Evolutionary conservation across 2,329 filamentous ascomycete species (phyloP).

Genomic region (Aspergillus chevalieri): DNA sequence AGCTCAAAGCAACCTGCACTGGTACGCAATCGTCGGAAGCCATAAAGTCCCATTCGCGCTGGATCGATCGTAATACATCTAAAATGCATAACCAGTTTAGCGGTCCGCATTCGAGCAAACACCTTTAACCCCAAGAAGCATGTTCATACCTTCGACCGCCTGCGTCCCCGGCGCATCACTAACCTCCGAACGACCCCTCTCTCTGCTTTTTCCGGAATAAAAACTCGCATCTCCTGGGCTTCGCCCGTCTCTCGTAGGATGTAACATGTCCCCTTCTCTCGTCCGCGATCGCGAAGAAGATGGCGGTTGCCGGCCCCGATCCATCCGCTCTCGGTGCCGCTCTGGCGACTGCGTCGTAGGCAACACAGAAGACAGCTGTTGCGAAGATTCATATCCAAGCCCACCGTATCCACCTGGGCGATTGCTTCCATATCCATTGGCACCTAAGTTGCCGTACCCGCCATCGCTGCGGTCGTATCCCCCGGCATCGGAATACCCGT

Average conservation of each 20-base stretch:
- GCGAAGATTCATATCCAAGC: slow-evolving; percentile 30
- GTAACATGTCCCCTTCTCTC: slow-evolving; percentile 24
- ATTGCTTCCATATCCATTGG: slow-evolving; percentile 27
- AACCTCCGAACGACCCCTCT: slow-evolving; percentile 14
- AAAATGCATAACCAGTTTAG: slow-evolving; percentile 6
- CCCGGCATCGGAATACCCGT: slow-evolving; percentile 30
- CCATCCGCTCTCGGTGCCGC: slow-evolving; percentile 24
- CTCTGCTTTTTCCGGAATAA: slow-evolving; percentile 17
- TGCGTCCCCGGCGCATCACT: slow-evolving; percentile 22
- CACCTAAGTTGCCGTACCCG: slow-evolving; percentile 25
- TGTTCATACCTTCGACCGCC: slow-evolving; percentile 31
- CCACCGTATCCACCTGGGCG: slow-evolving; percentile 42
- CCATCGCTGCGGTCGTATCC: slow-evolving; percentile 31
- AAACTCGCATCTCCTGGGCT: slow-evolving; percentile 16
- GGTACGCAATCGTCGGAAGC: slow-evolving; percentile 81
- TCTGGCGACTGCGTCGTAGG: slow-evolving; percentile 24
- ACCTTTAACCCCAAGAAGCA: slow-evolving; percentile 1
- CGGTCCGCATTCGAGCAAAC: background rate
- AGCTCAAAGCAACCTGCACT: slow-evolving; percentile 86
- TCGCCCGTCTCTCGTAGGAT: slow-evolving; percentile 21
- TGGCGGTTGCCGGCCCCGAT: slow-evolving; percentile 25
- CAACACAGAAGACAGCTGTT: slow-evolving; percentile 18
- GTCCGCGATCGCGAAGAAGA: slow-evolving; percentile 31
- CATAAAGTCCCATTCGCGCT: slow-evolving; percentile 88
- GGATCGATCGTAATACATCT: slow-evolving; percentile 73